These are phyloP conservation scores for Cytospora chrysosperma DNA, from an alignment of 2,329 filamentous ascomycete species.

Conservation along the genomic window DNA sequence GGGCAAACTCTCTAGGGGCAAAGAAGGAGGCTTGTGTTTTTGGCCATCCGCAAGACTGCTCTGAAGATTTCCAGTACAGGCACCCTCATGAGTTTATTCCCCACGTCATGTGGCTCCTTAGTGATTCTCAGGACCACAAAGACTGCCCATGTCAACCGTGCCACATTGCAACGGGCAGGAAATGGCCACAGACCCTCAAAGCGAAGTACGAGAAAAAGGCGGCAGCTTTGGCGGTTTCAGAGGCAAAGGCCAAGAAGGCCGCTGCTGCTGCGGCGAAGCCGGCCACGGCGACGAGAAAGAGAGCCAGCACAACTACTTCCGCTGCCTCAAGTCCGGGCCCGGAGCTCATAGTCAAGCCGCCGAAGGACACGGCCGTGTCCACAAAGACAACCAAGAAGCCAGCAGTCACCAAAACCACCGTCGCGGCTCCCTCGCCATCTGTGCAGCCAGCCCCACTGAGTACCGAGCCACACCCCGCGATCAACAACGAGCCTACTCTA, in stretches of 20 bases:
- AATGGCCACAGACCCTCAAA: constrained; percentile 16
- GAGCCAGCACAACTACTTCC: not conserved
- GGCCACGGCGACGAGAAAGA: constrained; percentile 11
- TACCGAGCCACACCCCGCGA: constrained; percentile 1
- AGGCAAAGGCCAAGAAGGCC: constrained; percentile 17
- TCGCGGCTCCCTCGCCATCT: not conserved
- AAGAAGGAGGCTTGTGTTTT: constrained; percentile 16
- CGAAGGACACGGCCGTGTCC: constrained; percentile 4
- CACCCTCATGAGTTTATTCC: constrained; percentile 54
- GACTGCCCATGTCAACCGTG: constrained; percentile 49
- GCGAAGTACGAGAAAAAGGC: constrained; percentile 21
- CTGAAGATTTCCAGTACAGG: constrained; percentile 42
- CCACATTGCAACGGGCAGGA: constrained; percentile 20
- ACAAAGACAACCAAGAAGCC: constrained; percentile 14
- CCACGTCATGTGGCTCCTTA: constrained; percentile 53
- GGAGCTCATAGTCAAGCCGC: constrained; percentile 9
- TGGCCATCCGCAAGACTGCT: constrained; percentile 18
- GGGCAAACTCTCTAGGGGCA: not conserved
- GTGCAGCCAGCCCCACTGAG: not conserved
- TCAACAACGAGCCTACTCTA: constrained; percentile 22
- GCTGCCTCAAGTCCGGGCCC: constrained; percentile 5
- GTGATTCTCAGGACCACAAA: constrained; percentile 45
- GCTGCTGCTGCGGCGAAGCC: not conserved
- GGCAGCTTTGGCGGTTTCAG: constrained; percentile 10
- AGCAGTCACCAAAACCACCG: not conserved